Percentiles rank a stretch among this genome's conserved stretches.
Conservation (phyloP, 2,329 filamentous ascomycete species). For the Immersiporthe knoxdaviesiana region DNA sequence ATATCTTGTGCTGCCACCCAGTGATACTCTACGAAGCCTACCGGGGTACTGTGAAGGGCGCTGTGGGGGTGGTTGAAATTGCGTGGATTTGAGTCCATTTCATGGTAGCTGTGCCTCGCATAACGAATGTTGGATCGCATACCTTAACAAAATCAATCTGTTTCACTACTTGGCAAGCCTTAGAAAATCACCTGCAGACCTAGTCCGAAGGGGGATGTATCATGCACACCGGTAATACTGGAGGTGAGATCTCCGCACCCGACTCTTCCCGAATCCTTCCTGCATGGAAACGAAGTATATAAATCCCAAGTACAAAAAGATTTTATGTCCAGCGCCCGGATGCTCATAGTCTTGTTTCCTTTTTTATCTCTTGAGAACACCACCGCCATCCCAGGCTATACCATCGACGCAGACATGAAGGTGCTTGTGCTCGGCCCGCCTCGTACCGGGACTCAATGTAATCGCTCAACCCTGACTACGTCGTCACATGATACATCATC, state of each 20-base stretch:
- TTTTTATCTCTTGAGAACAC: background rate
- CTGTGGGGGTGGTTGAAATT: too few relatives aligned
- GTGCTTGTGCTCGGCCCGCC: conserved; percentile 41
- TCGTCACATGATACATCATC: conserved; percentile 3
- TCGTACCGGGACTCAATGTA: conserved; percentile 41
- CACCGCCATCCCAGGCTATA: background rate
- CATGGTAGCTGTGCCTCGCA: too few relatives aligned
- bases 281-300: background rate
- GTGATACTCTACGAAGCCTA: background rate
- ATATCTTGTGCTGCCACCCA: background rate
- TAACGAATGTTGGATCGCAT: too few relatives aligned
- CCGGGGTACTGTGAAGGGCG: too few relatives aligned
- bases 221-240: background rate
- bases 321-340: background rate
- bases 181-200: background rate
- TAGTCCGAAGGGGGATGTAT: background rate
- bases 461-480: conserved; percentile 17
- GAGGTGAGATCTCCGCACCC: background rate
- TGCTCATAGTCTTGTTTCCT: background rate
- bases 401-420: conserved; percentile 33
- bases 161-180: background rate
- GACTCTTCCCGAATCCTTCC: background rate
- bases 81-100: too few relatives aligned
- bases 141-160: too few relatives aligned
- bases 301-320: background rate